Percentiles rank a stretch among this genome's conserved stretches.
Evolutionary conservation across 2,329 filamentous ascomycete species (phyloP).

Genomic region (Metarhizium album): DNA sequence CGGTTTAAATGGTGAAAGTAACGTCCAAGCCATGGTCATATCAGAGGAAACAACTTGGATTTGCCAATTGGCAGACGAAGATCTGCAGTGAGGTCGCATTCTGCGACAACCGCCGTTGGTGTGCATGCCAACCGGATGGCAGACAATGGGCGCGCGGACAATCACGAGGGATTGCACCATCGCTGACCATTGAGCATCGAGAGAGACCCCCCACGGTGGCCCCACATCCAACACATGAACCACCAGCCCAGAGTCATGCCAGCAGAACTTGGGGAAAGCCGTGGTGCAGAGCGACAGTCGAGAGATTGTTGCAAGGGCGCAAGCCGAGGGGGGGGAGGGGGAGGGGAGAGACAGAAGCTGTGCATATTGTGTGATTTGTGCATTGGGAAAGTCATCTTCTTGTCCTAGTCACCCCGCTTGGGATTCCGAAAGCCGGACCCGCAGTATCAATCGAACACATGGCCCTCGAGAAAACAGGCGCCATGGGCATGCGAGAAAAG

Average conservation of each 20-base stretch:
- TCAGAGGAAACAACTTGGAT: neutral
- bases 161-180: conserved; percentile 57
- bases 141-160: conserved; percentile 14
- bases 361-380: conserved; percentile 6
- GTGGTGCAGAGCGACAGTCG: neutral
- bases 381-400: neutral
- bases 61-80: neutral
- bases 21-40: neutral
- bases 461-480: too few relatives aligned
- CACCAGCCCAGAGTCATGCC: conserved; percentile 8
- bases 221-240: conserved; percentile 17
- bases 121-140: neutral
- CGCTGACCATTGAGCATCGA: conserved; percentile 34
- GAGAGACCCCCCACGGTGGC: conserved; percentile 10
- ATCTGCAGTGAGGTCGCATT: neutral
- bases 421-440: neutral
- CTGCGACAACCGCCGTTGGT: neutral
- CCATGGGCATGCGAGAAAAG: too few relatives aligned
- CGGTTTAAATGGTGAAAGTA: neutral
- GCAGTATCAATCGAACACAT: too few relatives aligned
- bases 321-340: neutral
- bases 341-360: neutral
- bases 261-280: neutral
- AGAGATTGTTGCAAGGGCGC: conserved; percentile 1
- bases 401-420: neutral